Evolutionary conservation across 1,284 basidiomycete species (phyloP), one percentile per base, ranked within the genome.

Genomic region (Stereum hirsutum): DNA sequence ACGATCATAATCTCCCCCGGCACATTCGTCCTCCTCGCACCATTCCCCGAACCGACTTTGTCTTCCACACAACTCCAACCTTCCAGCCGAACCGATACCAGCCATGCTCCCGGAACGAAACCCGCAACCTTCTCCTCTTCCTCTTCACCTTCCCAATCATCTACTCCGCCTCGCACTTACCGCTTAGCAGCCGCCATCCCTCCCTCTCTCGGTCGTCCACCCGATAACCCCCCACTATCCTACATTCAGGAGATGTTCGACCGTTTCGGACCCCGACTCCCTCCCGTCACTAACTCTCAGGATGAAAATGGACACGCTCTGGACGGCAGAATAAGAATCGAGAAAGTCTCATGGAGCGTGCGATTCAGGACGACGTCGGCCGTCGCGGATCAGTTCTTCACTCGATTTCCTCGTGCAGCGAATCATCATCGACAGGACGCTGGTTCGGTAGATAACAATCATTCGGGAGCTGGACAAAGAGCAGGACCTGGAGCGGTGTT

Each of bases 351-450:
- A 19, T 69, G 69, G 65, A 51, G 59, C 2, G 57, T 62, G 6
- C 60, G 69, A n/a, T 71, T 68, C 61, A 57, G 61, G 35, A 65
- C 59, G 17, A 61, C 55, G 42, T 61, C 58, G 4, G 60, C 63
- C 5, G 51, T 69, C 41, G 38, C 38, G n/a, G 38, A 39, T 20
- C 38, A n/a, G 23, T 39, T 39, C 26, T 39, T 26, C 57, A n/a
- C n/a, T 48, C 6, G 15, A 6, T 41, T 41, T 23, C n/a, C n/a
- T n/a, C n/a, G n/a, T n/a, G n/a, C n/a, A n/a, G n/a, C n/a, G n/a
- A n/a, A n/a, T n/a, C n/a, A n/a, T n/a, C n/a, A n/a, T n/a, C n/a
- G n/a, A n/a, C n/a, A n/a, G n/a, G n/a, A n/a, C n/a, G n/a, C n/a
- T n/a, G n/a, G n/a, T n/a, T n/a, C n/a, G n/a, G n/a, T n/a, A n/a